These are phyloP conservation scores for Diplocarpon mali DNA, from an alignment of 2,329 filamentous ascomycete species.

Conservation along the genomic window DNA sequence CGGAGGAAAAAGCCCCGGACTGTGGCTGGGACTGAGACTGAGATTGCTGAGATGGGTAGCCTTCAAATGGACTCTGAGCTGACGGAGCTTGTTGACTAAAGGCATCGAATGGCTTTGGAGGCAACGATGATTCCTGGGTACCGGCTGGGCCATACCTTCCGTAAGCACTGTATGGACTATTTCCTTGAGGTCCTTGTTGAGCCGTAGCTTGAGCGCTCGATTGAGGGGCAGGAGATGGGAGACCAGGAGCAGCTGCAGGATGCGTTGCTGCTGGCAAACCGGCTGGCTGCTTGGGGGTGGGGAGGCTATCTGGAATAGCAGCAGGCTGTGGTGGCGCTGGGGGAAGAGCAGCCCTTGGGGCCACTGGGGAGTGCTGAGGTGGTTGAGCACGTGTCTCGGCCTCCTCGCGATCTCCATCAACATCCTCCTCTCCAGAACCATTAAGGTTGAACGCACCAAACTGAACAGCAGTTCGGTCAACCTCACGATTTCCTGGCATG, in stretches of 20 bases:
- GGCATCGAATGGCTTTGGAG: conserved; percentile 77
- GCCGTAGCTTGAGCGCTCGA: conserved; percentile 28
- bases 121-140: conserved; percentile 47
- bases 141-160: conserved; percentile 56
- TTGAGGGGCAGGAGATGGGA: conserved; percentile 28
- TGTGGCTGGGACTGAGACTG: conserved; percentile 47
- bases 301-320: conserved; percentile 43
- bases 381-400: conserved; percentile 89
- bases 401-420: conserved; percentile 91
- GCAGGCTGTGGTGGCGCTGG: conserved; percentile 48
- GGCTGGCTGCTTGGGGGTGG: conserved; percentile 33
- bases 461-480: conserved; percentile 86
- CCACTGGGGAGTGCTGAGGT: conserved; percentile 81
- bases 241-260: conserved; percentile 29
- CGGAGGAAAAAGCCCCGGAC: conserved; percentile 59
- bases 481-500: conserved; percentile 93
- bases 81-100: conserved; percentile 65
- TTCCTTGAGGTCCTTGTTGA: conserved; percentile 26
- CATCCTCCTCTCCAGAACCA: conserved; percentile 66
- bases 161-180: conserved; percentile 47
- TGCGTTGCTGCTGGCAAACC: conserved; percentile 40
- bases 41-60: conserved; percentile 45
- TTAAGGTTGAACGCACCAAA: conserved; percentile 93
- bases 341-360: conserved; percentile 78
- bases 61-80: conserved; percentile 49